Evolutionary conservation across 495 filamentous ascomycete genomes (phyloP).

Genomic region (Neurospora sp.): DNA sequence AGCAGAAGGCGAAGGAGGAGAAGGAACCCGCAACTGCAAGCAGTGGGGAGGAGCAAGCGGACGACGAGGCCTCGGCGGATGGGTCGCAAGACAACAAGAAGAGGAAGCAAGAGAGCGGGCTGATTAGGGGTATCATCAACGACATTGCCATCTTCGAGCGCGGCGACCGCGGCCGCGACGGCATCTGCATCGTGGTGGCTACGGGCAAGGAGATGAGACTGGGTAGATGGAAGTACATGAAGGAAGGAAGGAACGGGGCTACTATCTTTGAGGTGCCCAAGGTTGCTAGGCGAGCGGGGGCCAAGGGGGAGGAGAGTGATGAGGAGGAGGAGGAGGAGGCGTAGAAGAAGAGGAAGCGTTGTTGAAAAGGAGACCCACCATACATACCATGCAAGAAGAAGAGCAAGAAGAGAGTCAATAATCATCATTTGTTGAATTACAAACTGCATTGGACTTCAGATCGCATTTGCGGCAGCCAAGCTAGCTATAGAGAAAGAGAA

Average conservation of each 20-base stretch:
- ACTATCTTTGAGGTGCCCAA: conserved; percentile 70
- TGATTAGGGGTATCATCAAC: conserved; percentile 69
- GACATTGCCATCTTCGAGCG: conserved; percentile 76
- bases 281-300: conserved; percentile 12
- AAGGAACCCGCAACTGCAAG: neutral
- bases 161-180: conserved; percentile 58
- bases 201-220: conserved; percentile 79
- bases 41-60: neutral
- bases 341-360: neutral
- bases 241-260: conserved; percentile 62
- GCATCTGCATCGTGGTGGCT: conserved; percentile 69
- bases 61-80: neutral
- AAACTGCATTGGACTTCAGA: neutral
- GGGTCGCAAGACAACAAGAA: neutral
- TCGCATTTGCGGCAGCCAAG: neutral
- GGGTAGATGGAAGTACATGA: conserved; percentile 59
- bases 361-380: neutral
- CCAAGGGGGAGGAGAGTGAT: conserved; percentile 8
- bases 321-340: neutral
- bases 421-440: neutral
- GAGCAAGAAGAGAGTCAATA: neutral
- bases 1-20: neutral
- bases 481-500: neutral
- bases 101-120: conserved; percentile 3
- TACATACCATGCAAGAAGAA: neutral